Evolutionary conservation across 371 early-diverging fungal species (phyloP).

Genomic region (Parasitella parasitica): DNA sequence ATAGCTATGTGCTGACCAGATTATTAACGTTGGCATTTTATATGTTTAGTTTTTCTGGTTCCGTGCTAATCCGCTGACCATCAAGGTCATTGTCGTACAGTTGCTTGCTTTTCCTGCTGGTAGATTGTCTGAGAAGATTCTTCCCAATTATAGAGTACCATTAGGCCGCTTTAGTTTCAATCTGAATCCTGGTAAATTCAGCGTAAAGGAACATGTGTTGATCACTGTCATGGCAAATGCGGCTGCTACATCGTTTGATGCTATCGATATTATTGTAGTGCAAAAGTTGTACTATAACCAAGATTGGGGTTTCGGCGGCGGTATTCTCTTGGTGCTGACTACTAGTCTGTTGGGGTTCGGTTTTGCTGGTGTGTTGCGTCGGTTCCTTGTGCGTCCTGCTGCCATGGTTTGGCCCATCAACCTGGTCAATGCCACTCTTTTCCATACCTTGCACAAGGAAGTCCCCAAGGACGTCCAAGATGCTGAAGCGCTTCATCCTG

Average conservation of each 20-base stretch:
- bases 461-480: slow-evolving; percentile 36
- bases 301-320: slow-evolving; percentile 64
- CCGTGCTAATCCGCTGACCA: slow-evolving; percentile 65
- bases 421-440: slow-evolving; percentile 73
- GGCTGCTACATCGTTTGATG: slow-evolving; percentile 63
- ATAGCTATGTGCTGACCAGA: too few relatives aligned
- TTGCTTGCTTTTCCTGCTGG: slow-evolving; percentile 71
- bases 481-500: slow-evolving; percentile 33
- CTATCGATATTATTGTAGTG: slow-evolving; percentile 75
- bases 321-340: slow-evolving; percentile 62
- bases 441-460: slow-evolving; percentile 67
- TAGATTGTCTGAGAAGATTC: slow-evolving; percentile 51
- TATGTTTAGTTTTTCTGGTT: slow-evolving; percentile 63
- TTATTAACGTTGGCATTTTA: background rate
- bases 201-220: slow-evolving; percentile 75
- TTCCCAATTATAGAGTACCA: slow-evolving; percentile 43
- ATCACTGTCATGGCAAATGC: slow-evolving; percentile 61
- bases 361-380: slow-evolving; percentile 77
- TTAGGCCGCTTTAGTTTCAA: slow-evolving; percentile 28
- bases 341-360: slow-evolving; percentile 81
- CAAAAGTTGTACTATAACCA: slow-evolving; percentile 67
- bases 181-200: slow-evolving; percentile 79
- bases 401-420: slow-evolving; percentile 87
- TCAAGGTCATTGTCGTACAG: slow-evolving; percentile 66
- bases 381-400: slow-evolving; percentile 75